Conservation (phyloP, 768 basidiomycete species). For the Lactarius quietus region DNA sequence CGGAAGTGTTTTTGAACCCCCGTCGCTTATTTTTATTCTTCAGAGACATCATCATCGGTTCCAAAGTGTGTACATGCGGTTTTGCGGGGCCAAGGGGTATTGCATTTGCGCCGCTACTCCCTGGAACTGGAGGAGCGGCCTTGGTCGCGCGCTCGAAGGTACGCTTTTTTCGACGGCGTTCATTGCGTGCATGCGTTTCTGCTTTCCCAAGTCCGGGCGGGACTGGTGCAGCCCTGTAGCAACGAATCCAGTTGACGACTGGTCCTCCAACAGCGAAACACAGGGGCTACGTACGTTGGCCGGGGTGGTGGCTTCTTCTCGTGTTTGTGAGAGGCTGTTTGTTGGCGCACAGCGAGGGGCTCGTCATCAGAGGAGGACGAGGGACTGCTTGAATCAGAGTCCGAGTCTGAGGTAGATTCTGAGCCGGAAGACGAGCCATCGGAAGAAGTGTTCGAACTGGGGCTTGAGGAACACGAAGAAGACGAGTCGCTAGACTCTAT, state of each 20-base stretch:
- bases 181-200: constrained; percentile 53
- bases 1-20: constrained; percentile 55
- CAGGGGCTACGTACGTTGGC: constrained; percentile 7
- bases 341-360: background rate
- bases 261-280: background rate
- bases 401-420: constrained; percentile 31
- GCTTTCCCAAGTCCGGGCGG: constrained; percentile 61
- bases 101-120: constrained; percentile 42
- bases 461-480: constrained; percentile 4
- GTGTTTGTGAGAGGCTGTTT: background rate
- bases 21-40: constrained; percentile 75
- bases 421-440: constrained; percentile 25
- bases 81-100: constrained; percentile 39
- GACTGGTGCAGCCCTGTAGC: constrained; percentile 31
- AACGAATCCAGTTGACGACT: constrained; percentile 13
- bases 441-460: constrained; percentile 22
- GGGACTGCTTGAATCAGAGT: constrained; percentile 28
- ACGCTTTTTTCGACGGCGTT: constrained; percentile 51
- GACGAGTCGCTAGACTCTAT: background rate
- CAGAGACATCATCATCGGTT: constrained; percentile 47
- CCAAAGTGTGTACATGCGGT: constrained; percentile 9
- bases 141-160: constrained; percentile 32
- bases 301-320: background rate
- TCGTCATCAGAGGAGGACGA: constrained; percentile 22
- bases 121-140: constrained; percentile 22